Percentiles rank a stretch among this genome's conserved stretches.
phyloP scores from a whole-genome alignment of 179 eudicot genomes.

The Beta lomatogona region DNA sequence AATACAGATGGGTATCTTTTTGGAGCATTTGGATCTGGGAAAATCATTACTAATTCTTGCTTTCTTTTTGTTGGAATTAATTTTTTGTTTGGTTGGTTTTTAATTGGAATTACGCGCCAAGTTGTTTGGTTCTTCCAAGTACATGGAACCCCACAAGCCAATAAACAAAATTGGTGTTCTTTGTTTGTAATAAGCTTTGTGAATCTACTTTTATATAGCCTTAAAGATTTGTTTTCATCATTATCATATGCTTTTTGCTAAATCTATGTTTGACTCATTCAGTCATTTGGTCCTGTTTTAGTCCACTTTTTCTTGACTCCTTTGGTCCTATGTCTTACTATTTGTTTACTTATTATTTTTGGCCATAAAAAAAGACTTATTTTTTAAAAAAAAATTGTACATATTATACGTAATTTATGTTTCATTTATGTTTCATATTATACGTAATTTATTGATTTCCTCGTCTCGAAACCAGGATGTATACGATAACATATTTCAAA shows the following conservation, averaged over 20 bases:
- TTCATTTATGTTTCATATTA: too few species aligned
- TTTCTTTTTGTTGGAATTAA: background rate
- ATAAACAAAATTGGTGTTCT: background rate
- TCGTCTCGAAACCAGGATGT: too few species aligned
- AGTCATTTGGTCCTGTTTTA: slow-evolving; percentile 1
- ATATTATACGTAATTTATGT: too few species aligned
- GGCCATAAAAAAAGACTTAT: too few species aligned
- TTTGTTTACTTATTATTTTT: too few species aligned
- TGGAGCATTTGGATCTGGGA: slow-evolving; percentile 33
- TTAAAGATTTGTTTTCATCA: slow-evolving; percentile 8
- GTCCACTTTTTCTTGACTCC: background rate
- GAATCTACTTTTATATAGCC: background rate
- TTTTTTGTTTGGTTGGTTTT: background rate
- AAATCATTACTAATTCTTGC: slow-evolving; percentile 8
- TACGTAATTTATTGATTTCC: too few species aligned
- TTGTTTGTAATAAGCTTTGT: slow-evolving; percentile 1
- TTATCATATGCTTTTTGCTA: background rate
- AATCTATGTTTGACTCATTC: slow-evolving; percentile 3
- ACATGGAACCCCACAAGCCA: slow-evolving; percentile 17
- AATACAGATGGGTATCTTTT: slow-evolving; percentile 32
- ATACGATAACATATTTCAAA: too few species aligned
- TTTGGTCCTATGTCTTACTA: background rate
- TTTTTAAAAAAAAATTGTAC: too few species aligned
- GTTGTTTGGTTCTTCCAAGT: slow-evolving; percentile 1
- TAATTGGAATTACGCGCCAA: slow-evolving; percentile 26